Evolutionary conservation across 2,329 filamentous ascomycete genomes (phyloP), one percentile per base, ranked within the genome.

Genomic region (Penicillium sumatraense): DNA sequence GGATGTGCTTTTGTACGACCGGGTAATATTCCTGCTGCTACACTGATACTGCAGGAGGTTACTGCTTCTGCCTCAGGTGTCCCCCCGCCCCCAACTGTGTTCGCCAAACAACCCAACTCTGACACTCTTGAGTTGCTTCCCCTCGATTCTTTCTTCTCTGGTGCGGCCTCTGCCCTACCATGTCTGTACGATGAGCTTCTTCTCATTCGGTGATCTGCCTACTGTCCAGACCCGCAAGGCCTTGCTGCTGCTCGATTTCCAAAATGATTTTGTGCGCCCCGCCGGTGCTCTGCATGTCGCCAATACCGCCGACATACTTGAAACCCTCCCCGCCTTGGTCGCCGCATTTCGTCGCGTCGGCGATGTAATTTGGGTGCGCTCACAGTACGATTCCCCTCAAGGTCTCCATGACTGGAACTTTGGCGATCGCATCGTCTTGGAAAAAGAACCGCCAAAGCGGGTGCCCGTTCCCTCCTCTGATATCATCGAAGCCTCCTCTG

Each of bases 291-390:
- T 97, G 18, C 83, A 86, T 11, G 84, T 93, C 48, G 78, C 78
- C 31, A 81, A 85, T 40, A 85, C 86, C 3, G 74, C 82, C 3
- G 84, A 85, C 9, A 90, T 93, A 58, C 72, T 95, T 41, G 81
- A 88, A 35, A 85, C 84, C 24, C 83, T 92, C 38, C 77, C 86
- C 18, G 75, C 82, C 6, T 79, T 98, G 2, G 86, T 88, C 38
- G 82, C 83, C 10, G 83, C 83, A 14, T 96, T 98, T 67, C 90
- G 93, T 60, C 78, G 83, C 45, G 81, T 83, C 23, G 88, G 88
- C 24, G 83, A 87, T 67, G 83, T 98, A 26, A 86, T 98, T 66
- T 98, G 93, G 93, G 84, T 96, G 26, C 87, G 87, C 54, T 92
- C 89, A 38, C 81, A 89, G 61, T 95, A 89, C 67, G 84, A 87